Conservation (phyloP, 352 stramenopile species). For the Phytophthora parvispora region DNA sequence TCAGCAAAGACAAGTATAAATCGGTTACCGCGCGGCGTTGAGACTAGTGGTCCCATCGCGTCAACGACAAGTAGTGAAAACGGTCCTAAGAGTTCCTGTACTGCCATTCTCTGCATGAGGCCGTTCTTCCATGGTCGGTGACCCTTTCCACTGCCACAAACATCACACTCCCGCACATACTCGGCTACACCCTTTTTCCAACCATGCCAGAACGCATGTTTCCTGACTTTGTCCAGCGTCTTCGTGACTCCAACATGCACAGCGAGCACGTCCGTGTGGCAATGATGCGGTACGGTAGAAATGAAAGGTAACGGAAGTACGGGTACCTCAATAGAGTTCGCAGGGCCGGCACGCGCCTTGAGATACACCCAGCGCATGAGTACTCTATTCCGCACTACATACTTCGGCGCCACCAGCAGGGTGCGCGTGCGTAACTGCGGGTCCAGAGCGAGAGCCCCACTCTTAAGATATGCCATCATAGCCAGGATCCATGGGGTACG, state of each 20-base stretch:
- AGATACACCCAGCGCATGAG: slow-evolving; percentile 7
- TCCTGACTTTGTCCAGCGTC: background rate
- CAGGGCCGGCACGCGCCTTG: background rate
- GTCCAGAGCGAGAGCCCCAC: slow-evolving; percentile 2
- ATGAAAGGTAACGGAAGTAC: slow-evolving; percentile 4
- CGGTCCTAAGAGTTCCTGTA: background rate
- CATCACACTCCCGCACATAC: background rate
- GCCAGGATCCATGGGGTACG: slow-evolving; percentile 1
- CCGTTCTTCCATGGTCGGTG: slow-evolving; percentile 1
- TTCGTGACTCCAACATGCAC: slow-evolving; percentile 1
- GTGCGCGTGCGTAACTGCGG: background rate
- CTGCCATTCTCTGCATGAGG: slow-evolving; percentile 4
- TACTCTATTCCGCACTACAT: background rate
- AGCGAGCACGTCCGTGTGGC: slow-evolving; percentile 10
- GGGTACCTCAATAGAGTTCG: background rate
- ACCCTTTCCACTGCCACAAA: background rate
- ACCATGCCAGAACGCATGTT: background rate
- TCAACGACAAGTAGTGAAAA: background rate
- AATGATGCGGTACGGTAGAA: slow-evolving; percentile 10
- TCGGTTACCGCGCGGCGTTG: background rate
- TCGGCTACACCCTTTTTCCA: background rate
- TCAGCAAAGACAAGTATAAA: background rate
- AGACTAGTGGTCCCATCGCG: background rate
- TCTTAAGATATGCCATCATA: background rate
- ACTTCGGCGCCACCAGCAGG: background rate